phyloP scores from a whole-genome alignment of 768 basidiomycete species.

The Pleurotus sapidus region DNA sequence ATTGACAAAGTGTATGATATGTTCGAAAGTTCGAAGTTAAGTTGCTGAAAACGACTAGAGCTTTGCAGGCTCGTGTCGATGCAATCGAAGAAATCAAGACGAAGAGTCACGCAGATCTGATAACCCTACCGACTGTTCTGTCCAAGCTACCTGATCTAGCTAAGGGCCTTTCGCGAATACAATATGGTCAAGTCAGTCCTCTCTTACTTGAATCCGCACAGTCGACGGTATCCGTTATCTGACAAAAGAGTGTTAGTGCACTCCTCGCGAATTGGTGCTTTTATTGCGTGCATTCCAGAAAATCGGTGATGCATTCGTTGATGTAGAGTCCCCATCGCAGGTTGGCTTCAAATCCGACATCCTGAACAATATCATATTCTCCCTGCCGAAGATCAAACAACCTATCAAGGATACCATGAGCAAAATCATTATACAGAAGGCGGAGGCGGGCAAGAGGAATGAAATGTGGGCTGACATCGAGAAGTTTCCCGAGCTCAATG shows the following conservation, averaged over 20 bases:
- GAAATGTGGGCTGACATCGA: conserved; percentile 61
- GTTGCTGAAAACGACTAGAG: conserved; percentile 33
- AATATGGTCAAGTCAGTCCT: conserved; percentile 80
- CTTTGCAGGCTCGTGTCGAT: conserved; percentile 72
- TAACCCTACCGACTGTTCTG: conserved; percentile 65
- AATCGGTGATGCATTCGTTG: conserved; percentile 62
- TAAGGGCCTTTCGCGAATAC: conserved; percentile 82
- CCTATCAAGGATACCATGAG: conserved; percentile 52
- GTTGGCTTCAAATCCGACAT: conserved; percentile 63
- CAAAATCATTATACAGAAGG: conserved; percentile 57
- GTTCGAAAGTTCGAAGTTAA: background rate
- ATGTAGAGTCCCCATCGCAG: conserved; percentile 35
- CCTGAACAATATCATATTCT: conserved; percentile 66
- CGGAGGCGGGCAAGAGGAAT: conserved; percentile 64
- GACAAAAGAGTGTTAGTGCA: conserved; percentile 46
- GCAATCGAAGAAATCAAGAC: conserved; percentile 81
- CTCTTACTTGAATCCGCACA: background rate
- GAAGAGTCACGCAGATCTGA: conserved; percentile 59
- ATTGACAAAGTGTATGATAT: conserved; percentile 49
- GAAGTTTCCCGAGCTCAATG: conserved; percentile 50
- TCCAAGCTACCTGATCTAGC: conserved; percentile 83
- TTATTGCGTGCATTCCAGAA: conserved; percentile 76
- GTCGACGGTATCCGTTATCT: background rate
- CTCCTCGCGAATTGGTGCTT: conserved; percentile 75
- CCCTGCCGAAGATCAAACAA: conserved; percentile 63